These are phyloP conservation scores for Theobroma cacao DNA, from an alignment of 345 rosid genomes.

Conservation along the genomic window DNA sequence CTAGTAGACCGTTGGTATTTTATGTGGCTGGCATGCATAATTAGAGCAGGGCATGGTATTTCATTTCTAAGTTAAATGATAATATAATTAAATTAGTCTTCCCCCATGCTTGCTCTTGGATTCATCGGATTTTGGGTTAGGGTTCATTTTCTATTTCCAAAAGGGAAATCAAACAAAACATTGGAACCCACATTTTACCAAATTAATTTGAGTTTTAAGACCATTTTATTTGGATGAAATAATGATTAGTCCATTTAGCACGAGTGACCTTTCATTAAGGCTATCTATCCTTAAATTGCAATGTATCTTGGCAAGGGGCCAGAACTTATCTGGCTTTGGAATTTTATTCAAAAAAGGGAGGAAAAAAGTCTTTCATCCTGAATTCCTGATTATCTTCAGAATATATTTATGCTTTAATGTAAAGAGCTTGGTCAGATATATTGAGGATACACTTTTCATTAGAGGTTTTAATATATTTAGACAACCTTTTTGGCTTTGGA, in stretches of 20 bases:
- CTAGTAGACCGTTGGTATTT: slow-evolving; percentile 3
- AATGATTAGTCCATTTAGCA: background rate
- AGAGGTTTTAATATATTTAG: background rate
- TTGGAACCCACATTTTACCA: too few species aligned
- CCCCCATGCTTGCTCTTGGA: background rate
- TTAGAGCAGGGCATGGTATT: background rate
- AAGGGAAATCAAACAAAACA: too few species aligned
- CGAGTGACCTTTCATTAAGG: background rate
- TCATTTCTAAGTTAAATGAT: background rate
- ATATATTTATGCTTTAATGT: background rate
- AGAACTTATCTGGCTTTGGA: background rate
- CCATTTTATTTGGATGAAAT: background rate
- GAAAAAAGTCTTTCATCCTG: background rate
- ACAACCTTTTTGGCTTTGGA: background rate
- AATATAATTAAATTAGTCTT: background rate
- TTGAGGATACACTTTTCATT: background rate
- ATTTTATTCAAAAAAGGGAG: background rate
- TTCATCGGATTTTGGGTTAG: background rate
- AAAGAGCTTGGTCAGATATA: background rate
- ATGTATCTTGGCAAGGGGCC: background rate
- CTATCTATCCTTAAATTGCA: background rate
- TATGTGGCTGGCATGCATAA: slow-evolving; percentile 4
- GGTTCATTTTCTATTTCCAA: background rate
- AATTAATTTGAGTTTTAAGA: too few species aligned
- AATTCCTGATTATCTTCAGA: background rate